Evolutionary conservation across 345 rosid species (phyloP).

Genomic region (Salix suchowensis): DNA sequence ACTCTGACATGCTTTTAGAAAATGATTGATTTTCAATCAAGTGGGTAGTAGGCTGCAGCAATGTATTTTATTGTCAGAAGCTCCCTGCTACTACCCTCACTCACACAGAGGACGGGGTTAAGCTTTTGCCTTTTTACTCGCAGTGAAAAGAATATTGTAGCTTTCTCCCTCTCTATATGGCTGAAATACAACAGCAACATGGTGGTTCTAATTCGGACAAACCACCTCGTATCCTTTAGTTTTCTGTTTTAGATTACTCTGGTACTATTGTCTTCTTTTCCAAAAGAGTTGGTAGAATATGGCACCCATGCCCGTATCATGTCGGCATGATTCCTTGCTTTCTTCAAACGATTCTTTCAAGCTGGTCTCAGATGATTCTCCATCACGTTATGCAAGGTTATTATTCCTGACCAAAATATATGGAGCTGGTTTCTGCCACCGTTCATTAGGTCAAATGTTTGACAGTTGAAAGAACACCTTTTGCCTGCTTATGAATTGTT

Average conservation of each 20-base stretch:
- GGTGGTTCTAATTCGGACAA: neutral
- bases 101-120: slow-evolving; percentile 19
- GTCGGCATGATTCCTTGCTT: neutral
- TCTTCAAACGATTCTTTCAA: neutral
- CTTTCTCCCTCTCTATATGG: neutral
- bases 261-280: neutral
- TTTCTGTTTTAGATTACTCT: neutral
- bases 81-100: slow-evolving; percentile 26
- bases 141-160: slow-evolving; percentile 9
- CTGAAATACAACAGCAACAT: neutral
- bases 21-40: neutral
- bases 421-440: too few species aligned
- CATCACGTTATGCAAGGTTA: too few species aligned
- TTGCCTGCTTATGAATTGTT: too few species aligned
- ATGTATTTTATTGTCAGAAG: slow-evolving; percentile 22
- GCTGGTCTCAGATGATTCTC: too few species aligned
- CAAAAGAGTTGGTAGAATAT: neutral
- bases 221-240: neutral
- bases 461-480: too few species aligned
- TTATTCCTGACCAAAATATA: too few species aligned
- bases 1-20: neutral
- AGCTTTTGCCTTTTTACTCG: slow-evolving; percentile 7
- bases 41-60: slow-evolving; percentile 33
- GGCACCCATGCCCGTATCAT: too few species aligned
- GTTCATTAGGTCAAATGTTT: too few species aligned